phyloP scores from a whole-genome alignment of 495 filamentous ascomycete species.

The Aspergillus diversus region DNA sequence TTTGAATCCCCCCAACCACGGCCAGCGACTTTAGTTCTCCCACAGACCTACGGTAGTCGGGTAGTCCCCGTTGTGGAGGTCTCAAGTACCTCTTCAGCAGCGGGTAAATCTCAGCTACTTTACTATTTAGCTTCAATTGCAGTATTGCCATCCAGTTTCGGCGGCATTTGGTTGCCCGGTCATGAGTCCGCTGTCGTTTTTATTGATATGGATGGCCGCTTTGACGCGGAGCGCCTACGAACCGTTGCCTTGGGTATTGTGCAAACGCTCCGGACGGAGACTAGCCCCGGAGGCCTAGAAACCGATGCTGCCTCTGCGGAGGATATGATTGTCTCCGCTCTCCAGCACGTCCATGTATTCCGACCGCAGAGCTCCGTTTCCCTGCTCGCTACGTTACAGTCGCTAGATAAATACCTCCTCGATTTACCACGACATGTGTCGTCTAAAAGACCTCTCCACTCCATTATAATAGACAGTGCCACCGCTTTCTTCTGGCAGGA shows the following conservation, averaged over 20 bases:
- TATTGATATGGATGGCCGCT: slow-evolving; percentile 70
- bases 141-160: slow-evolving; percentile 54
- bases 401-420: slow-evolving; percentile 56
- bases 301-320: slow-evolving; percentile 27
- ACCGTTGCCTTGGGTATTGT: slow-evolving; percentile 39
- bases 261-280: slow-evolving; percentile 5
- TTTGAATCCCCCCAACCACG: slow-evolving; percentile 14
- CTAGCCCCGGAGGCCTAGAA: neutral
- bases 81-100: slow-evolving; percentile 53
- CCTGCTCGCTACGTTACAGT: slow-evolving; percentile 54
- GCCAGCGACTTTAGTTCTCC: slow-evolving; percentile 10
- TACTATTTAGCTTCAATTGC: slow-evolving; percentile 66
- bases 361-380: slow-evolving; percentile 56
- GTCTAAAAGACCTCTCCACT: slow-evolving; percentile 45
- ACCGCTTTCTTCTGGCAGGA: slow-evolving; percentile 64
- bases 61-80: slow-evolving; percentile 59
- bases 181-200: slow-evolving; percentile 64
- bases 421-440: slow-evolving; percentile 52
- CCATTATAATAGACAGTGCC: slow-evolving; percentile 57
- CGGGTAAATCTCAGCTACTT: slow-evolving; percentile 69
- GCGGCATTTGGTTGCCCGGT: slow-evolving; percentile 42
- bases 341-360: slow-evolving; percentile 59
- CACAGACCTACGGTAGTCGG: slow-evolving; percentile 27
- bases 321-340: slow-evolving; percentile 35
- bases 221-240: slow-evolving; percentile 62